Evolutionary conservation across 768 basidiomycete species (phyloP).

Genomic region (Panaeolus papilionaceus): DNA sequence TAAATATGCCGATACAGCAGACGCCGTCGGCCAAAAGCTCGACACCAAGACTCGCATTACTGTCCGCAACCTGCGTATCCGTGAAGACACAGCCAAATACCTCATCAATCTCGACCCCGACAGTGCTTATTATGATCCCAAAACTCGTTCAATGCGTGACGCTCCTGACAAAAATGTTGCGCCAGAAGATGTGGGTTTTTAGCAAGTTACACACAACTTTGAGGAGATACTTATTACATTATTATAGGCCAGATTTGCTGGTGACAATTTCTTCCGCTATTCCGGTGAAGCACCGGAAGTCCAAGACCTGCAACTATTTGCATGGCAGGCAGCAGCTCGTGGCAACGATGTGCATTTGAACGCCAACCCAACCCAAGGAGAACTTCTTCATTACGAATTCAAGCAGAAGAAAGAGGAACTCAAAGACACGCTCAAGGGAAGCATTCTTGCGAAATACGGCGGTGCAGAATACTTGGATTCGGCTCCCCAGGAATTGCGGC

Average conservation of each 20-base stretch:
- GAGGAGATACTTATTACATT: conserved; percentile 15
- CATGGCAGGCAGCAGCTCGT: conserved; percentile 93
- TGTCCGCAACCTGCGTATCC: conserved; percentile 96
- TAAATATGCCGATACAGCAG: conserved; percentile 97
- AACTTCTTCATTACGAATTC: conserved; percentile 91
- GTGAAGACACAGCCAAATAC: conserved; percentile 99
- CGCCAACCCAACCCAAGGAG: conserved; percentile 95
- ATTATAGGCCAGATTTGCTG: conserved; percentile 83
- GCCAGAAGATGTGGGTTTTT: conserved; percentile 81
- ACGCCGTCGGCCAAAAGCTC: conserved; percentile 97
- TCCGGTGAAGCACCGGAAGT: conserved; percentile 95
- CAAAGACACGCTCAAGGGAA: conserved; percentile 86
- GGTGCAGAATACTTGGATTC: conserved; percentile 91
- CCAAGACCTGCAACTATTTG: conserved; percentile 92
- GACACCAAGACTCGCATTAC: conserved; percentile 99
- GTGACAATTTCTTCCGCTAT: conserved; percentile 93
- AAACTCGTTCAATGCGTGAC: conserved; percentile 99
- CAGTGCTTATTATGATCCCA: conserved; percentile 98
- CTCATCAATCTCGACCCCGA: conserved; percentile 95
- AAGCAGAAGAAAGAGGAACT: conserved; percentile 91
- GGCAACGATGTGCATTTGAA: conserved; percentile 97
- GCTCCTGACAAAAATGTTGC: conserved; percentile 80
- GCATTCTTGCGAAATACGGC: conserved; percentile 92
- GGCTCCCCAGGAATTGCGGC: conserved; percentile 90
- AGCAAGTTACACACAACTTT: conserved; percentile 3